Conservation (phyloP, 495 filamentous ascomycete species). For the Eremomyces bilateralis region DNA sequence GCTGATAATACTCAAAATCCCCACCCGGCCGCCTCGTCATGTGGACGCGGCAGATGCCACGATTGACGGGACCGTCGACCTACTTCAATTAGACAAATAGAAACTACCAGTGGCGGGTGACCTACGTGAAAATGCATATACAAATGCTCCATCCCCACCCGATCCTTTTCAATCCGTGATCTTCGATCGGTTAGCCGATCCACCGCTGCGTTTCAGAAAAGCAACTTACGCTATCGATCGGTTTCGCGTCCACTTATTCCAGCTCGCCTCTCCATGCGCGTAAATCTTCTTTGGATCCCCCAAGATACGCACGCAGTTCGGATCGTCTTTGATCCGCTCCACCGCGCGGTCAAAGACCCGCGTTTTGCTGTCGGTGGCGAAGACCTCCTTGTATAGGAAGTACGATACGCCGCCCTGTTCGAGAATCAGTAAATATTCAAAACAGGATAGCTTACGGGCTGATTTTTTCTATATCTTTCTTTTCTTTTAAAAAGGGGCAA, state of each 20-base stretch:
- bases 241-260: slow-evolving; percentile 65
- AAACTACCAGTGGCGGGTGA: neutral
- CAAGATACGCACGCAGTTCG: slow-evolving; percentile 47
- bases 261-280: slow-evolving; percentile 67
- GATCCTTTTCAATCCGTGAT: slow-evolving; percentile 44
- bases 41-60: slow-evolving; percentile 55
- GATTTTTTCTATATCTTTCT: too few relatives aligned
- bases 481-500: neutral
- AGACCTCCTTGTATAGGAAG: slow-evolving; percentile 67
- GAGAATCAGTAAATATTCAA: too few relatives aligned
- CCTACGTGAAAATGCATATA: slow-evolving; percentile 61
- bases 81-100: neutral
- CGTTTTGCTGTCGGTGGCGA: slow-evolving; percentile 65
- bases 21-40: slow-evolving; percentile 43
- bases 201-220: neutral
- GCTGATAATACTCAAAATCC: slow-evolving; percentile 61
- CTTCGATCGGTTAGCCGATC: slow-evolving; percentile 17
- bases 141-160: slow-evolving; percentile 57
- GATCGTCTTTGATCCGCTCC: slow-evolving; percentile 51
- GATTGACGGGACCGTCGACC: slow-evolving; percentile 54
- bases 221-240: slow-evolving; percentile 56
- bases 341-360: slow-evolving; percentile 78
- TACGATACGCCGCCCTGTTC: slow-evolving; percentile 58
- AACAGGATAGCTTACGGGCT: too few relatives aligned
- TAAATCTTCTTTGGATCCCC: slow-evolving; percentile 54